These are phyloP conservation scores for Aeschynomene evenia DNA, from an alignment of 306 rosid species.

Conservation along the genomic window DNA sequence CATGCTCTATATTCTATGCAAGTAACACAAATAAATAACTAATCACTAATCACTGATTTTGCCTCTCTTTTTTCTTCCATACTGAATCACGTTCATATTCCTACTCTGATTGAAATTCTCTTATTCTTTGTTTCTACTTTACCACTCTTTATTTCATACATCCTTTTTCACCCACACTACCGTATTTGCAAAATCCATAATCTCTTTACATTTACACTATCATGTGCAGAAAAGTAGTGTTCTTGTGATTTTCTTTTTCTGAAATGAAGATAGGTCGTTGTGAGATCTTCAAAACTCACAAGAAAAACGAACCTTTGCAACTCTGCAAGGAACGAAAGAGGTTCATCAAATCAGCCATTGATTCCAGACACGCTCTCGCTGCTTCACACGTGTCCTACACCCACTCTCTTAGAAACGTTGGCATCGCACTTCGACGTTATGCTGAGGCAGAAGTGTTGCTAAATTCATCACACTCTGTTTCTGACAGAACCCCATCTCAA, in stretches of 20 bases:
- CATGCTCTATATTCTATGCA: background rate
- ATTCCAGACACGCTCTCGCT: slow-evolving; percentile 81
- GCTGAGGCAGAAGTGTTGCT: slow-evolving; percentile 78
- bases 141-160: background rate
- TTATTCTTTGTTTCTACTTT: background rate
- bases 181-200: too few relatives aligned
- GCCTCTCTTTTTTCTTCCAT: background rate
- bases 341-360: slow-evolving; percentile 75
- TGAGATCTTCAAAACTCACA: background rate
- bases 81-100: background rate
- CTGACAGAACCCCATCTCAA: slow-evolving; percentile 88
- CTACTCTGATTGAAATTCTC: background rate
- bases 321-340: slow-evolving; percentile 73
- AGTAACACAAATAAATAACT: too few relatives aligned
- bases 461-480: slow-evolving; percentile 69
- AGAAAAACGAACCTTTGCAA: slow-evolving; percentile 67
- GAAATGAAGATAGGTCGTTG: slow-evolving; percentile 12
- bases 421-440: slow-evolving; percentile 70
- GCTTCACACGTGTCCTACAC: slow-evolving; percentile 83
- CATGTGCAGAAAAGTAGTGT: background rate
- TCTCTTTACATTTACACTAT: too few relatives aligned
- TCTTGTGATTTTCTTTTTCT: background rate
- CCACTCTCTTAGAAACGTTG: slow-evolving; percentile 67
- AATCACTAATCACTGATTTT: too few relatives aligned
- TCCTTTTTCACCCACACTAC: too few relatives aligned